Base-by-base conservation (phyloP, 2,329 filamentous ascomycete species). In the Orbilia brochopaga region DNA sequence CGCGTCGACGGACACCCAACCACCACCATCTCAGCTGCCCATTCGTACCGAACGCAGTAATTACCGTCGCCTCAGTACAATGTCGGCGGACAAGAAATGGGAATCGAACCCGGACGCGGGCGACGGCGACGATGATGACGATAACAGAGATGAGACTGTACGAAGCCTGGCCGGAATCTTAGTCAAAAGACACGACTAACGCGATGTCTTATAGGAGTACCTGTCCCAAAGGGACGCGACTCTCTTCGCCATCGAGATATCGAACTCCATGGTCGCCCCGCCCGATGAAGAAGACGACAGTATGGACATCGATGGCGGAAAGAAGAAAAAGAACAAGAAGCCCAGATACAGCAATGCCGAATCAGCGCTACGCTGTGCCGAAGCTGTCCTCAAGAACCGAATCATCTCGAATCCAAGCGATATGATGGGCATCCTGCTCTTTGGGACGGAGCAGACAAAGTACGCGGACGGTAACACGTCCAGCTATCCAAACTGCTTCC, bases 371-470 rank as follows among this genome's bases (percentile, higher is more conserved):
- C 96, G 96, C 83, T 97, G 91, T 77, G 94, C 93, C 66, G 96
- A 96, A 77, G 87, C 91, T 77, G 83, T 99, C 59, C 97, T 99
- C 91, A 91, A 97, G 81, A 93, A 97, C 81, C 91, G 94, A 76
- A 97, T 99, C 79, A 97, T 99, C 76, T 93, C 93, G 2, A 93
- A 92, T 73, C 94, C 94, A 1, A 92, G 89, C 77, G 94, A 99
- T 73, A 95, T 97, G 90, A 97, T 99, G 85, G 92, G 93, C 1
- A 89, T 99, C 24, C 79, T 99, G 40, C 83, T 99, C 0, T 99
- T 95, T 78, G 92, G 92, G 7, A 99, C 94, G 0, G 84, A 95
- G 77, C 86, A 90, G 80, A 90, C 91, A 42, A 92, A 88, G 76
- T 92, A 92, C 74, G 86, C 88, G 51, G 86, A 87, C 15, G 86